phyloP scores from a whole-genome alignment of 768 basidiomycete species.

The Trametes cinnabarina region DNA sequence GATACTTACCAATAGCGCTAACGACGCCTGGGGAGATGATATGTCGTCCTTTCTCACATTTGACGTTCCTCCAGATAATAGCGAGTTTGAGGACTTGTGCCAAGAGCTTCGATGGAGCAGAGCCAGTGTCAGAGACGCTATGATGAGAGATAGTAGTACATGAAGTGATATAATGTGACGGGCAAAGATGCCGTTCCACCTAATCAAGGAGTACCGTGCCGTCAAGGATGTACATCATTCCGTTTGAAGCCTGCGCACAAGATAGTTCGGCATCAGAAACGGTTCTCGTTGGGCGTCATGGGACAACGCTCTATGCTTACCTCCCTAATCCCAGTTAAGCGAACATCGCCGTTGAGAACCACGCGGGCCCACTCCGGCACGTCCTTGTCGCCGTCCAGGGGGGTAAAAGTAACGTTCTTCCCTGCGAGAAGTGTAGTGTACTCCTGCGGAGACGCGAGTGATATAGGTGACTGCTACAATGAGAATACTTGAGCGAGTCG shows the following conservation, averaged over 20 bases:
- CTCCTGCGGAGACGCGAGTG: conserved; percentile 39
- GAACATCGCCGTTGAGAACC: conserved; percentile 52
- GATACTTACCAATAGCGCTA: neutral
- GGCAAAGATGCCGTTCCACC: neutral
- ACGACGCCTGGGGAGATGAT: neutral
- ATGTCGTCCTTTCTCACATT: too few species aligned
- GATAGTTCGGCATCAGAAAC: neutral
- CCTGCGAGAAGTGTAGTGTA: conserved; percentile 60
- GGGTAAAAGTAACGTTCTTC: conserved; percentile 55
- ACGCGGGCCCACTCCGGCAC: conserved; percentile 58
- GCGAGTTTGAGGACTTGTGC: too few species aligned
- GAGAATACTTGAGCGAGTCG: neutral
- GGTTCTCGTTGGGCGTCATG: neutral
- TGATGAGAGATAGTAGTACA: conserved; percentile 3
- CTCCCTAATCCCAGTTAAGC: conserved; percentile 60
- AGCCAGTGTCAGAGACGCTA: neutral
- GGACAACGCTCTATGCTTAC: conserved; percentile 35
- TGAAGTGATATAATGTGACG: conserved; percentile 1
- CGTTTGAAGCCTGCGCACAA: conserved; percentile 46
- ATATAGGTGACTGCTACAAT: conserved; percentile 46
- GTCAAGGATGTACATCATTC: conserved; percentile 58
- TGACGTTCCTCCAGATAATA: too few species aligned
- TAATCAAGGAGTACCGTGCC: conserved; percentile 42
- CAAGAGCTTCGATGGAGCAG: too few species aligned
- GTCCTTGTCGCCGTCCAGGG: conserved; percentile 34